Percentiles rank a stretch among this genome's conserved stretches.
Evolutionary conservation across 192 early-diverging fungal species (phyloP).

Genomic region (Gorgonomyces haynaldii): DNA sequence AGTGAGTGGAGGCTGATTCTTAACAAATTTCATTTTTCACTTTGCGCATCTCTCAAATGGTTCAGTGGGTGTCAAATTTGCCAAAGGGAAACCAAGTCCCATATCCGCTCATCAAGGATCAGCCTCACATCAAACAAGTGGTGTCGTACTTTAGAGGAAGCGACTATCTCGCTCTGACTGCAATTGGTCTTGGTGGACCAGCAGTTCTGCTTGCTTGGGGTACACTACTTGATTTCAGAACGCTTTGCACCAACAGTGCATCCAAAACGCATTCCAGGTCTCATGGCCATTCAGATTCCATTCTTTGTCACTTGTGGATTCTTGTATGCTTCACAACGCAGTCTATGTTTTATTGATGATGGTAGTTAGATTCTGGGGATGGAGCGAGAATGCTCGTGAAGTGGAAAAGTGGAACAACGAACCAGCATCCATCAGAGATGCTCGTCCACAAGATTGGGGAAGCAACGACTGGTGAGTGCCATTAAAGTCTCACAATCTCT

Average conservation of each 20-base stretch:
- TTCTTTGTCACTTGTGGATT: conserved; percentile 59
- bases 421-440: too few species aligned
- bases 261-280: conserved; percentile 26
- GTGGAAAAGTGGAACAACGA: conserved; percentile 37
- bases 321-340: conserved; percentile 60
- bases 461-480: too few species aligned
- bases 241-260: conserved; percentile 29
- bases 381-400: conserved; percentile 76
- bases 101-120: conserved; percentile 76
- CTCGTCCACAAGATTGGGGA: too few species aligned
- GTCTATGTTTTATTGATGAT: conserved; percentile 15
- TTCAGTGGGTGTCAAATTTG: conserved; percentile 27
- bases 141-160: conserved; percentile 77
- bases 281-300: conserved; percentile 38
- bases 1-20: conserved; percentile 1
- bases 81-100: conserved; percentile 40
- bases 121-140: conserved; percentile 83
- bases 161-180: conserved; percentile 60
- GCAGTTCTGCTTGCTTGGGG: conserved; percentile 64
- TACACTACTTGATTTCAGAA: conserved; percentile 28
- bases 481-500: too few species aligned
- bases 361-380: conserved; percentile 84
- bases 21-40: not conserved
- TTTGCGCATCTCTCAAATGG: not conserved
- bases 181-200: conserved; percentile 56